Percentiles rank a stretch among this genome's conserved stretches.
Conservation (phyloP, 768 basidiomycete species). For the Lentinula aciculospora region DNA sequence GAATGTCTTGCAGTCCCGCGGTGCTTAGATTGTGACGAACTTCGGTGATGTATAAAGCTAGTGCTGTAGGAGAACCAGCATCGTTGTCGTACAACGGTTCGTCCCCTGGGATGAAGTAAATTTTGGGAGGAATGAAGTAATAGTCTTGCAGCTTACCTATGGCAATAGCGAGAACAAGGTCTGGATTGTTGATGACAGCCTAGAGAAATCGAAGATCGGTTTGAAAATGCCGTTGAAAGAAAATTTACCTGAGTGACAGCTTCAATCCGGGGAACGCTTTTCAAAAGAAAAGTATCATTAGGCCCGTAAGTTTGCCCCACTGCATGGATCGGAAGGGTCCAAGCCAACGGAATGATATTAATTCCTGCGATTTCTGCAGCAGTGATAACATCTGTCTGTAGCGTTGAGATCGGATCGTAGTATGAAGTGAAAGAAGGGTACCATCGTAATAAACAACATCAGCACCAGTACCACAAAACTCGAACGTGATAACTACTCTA, state of each 20-base stretch:
- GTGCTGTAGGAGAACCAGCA: constrained; percentile 10
- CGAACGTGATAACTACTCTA: constrained; percentile 13
- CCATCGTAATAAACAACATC: constrained; percentile 13
- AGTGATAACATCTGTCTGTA: constrained; percentile 10
- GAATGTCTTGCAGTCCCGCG: constrained; percentile 11
- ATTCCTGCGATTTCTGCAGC: constrained; percentile 10
- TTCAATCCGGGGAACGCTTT: constrained; percentile 12
- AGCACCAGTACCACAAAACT: constrained; percentile 12
- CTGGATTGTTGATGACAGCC: constrained; percentile 13
- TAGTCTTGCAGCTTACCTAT: constrained; percentile 7
- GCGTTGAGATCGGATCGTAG: constrained; percentile 2
- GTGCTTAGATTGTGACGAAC: constrained; percentile 11
- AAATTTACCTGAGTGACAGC: constrained; percentile 5
- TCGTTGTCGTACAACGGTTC: constrained; percentile 13
- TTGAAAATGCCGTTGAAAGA: background rate
- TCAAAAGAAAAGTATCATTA: constrained; percentile 13
- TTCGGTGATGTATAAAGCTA: constrained; percentile 10
- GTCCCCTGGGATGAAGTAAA: constrained; percentile 7
- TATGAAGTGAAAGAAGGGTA: too few species aligned
- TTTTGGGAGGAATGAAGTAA: too few species aligned
- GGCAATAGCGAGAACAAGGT: constrained; percentile 11
- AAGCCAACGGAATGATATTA: constrained; percentile 12
- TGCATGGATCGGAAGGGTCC: constrained; percentile 12
- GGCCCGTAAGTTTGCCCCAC: constrained; percentile 11
- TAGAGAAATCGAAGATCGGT: background rate